Evolutionary conservation across 176 grass and related monocot genomes (phyloP), one percentile per base, ranked within the genome.

Genomic region (Triticum monococcum): DNA sequence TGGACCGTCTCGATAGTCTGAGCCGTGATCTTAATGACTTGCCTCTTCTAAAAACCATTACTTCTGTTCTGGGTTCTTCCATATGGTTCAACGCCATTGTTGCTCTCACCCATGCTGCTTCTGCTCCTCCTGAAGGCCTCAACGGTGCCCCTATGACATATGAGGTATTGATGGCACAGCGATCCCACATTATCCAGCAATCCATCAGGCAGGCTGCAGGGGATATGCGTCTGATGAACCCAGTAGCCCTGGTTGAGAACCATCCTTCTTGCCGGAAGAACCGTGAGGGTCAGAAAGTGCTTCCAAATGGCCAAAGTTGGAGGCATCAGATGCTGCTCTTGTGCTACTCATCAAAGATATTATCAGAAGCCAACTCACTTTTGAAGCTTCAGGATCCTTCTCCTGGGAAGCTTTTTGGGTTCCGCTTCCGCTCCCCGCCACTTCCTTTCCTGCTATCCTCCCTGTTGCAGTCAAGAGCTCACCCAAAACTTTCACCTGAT

Each of bases 51-150:
- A 93, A 90, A 81, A 92, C 89, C 7, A 97, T 99, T 48, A 93
- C 94, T 75, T 86, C 84, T 81, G 83, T 79, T 77, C 87, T 99
- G 70, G 94, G 97, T 31, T 90, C 97, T 9, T 94, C 97, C 14
- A 97, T 99, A 88, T 99, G 97, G 97, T 94, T 93, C 77, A 97
- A 99, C 3, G 87, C 94, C 33, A 93, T 99, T 84, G 87, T 99
- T 75, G 90, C 90, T 84, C 90, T 99, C 77, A 99, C 97, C 5
- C 97, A 99, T 91, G 94, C 94, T 60, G 94, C 90, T 79, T 90
- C 94, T 83, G 90, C 97, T 75, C 97, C 92, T 74, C 97, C 94
- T 84, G 94, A 97, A 85, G 97, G 94, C 45, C 89, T 90, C 4
- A 95, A 88, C 48, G 97, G 97, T 24, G 80, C 90, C 63, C 90